Conservation (phyloP, 2,329 filamentous ascomycete species). For the Fusarium hostae region DNA sequence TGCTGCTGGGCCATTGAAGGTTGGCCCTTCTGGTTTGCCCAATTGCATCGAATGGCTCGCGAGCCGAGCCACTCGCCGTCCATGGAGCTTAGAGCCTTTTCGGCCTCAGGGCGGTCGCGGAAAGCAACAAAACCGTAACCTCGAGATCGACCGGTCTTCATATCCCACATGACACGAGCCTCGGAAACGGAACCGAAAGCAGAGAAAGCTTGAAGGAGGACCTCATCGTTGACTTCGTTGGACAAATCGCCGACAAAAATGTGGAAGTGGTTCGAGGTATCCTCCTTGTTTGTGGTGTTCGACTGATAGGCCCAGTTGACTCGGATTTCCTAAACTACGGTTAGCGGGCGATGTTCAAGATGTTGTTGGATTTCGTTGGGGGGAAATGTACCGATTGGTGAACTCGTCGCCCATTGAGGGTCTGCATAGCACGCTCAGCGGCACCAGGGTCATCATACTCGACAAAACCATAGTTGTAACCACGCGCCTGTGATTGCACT, state of each 20-base stretch:
- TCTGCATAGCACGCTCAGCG: constrained; percentile 96
- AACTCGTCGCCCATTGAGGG: constrained; percentile 92
- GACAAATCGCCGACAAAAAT: constrained; percentile 98
- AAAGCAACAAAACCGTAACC: constrained; percentile 99
- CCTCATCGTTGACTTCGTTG: constrained; percentile 98
- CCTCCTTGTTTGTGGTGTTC: constrained; percentile 92
- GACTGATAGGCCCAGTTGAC: constrained; percentile 99
- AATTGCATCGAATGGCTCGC: constrained; percentile 98
- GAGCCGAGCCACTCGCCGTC: constrained; percentile 99
- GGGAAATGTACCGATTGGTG: constrained; percentile 80
- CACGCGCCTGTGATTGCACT: constrained; percentile 76
- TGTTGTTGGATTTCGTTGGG: background rate
- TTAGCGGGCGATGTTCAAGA: constrained; percentile 16
- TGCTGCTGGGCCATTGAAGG: constrained; percentile 98
- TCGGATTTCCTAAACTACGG: constrained; percentile 81
- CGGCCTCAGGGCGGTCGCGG: constrained; percentile 90
- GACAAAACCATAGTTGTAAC: constrained; percentile 98
- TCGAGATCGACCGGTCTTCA: constrained; percentile 98
- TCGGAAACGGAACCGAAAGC: constrained; percentile 96
- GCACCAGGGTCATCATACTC: constrained; percentile 98
- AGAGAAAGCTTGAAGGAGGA: constrained; percentile 92
- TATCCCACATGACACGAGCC: constrained; percentile 99
- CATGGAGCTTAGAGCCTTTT: constrained; percentile 97
- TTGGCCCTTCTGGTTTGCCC: constrained; percentile 99
- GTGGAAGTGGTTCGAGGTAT: constrained; percentile 98